phyloP scores from a whole-genome alignment of 129 eudicot genomes.

The Ambrosia trifida region DNA sequence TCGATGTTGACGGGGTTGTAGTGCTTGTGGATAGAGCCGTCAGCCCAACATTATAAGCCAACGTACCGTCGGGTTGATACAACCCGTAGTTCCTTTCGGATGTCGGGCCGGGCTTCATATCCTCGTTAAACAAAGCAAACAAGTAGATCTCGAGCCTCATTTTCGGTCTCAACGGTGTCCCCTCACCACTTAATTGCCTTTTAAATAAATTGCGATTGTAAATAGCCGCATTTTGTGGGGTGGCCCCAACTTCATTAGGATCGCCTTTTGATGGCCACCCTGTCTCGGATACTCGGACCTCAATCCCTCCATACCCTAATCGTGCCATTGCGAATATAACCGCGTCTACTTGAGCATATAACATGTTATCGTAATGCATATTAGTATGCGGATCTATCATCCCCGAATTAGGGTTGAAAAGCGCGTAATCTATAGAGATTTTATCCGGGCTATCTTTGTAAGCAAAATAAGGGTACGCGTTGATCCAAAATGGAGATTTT shows the following conservation, averaged over 20 bases:
- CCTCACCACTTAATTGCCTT: slow-evolving; percentile 67
- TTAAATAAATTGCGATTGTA: slow-evolving; percentile 69
- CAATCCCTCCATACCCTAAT: slow-evolving; percentile 72
- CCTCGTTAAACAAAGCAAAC: slow-evolving; percentile 91
- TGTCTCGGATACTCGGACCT: slow-evolving; percentile 85
- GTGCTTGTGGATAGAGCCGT: slow-evolving; percentile 39
- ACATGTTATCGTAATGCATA: slow-evolving; percentile 84
- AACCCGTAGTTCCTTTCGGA: slow-evolving; percentile 86
- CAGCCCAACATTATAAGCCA: slow-evolving; percentile 83
- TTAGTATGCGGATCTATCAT: slow-evolving; percentile 73
- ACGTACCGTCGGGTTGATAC: slow-evolving; percentile 73
- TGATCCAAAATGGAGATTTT: slow-evolving; percentile 83
- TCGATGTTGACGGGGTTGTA: slow-evolving; percentile 25
- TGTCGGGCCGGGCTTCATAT: slow-evolving; percentile 92
- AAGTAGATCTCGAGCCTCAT: slow-evolving; percentile 72
- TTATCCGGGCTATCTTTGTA: slow-evolving; percentile 62
- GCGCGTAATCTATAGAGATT: slow-evolving; percentile 76
- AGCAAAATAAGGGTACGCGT: slow-evolving; percentile 92
- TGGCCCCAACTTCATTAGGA: slow-evolving; percentile 63
- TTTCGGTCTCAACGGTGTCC: slow-evolving; percentile 90
- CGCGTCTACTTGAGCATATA: slow-evolving; percentile 94
- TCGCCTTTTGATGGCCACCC: slow-evolving; percentile 97
- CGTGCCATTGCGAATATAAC: slow-evolving; percentile 74
- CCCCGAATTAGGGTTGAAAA: slow-evolving; percentile 76
- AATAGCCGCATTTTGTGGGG: slow-evolving; percentile 60